Base-by-base conservation (phyloP, 2,329 filamentous ascomycete species). In the Apiospora aurea region DNA sequence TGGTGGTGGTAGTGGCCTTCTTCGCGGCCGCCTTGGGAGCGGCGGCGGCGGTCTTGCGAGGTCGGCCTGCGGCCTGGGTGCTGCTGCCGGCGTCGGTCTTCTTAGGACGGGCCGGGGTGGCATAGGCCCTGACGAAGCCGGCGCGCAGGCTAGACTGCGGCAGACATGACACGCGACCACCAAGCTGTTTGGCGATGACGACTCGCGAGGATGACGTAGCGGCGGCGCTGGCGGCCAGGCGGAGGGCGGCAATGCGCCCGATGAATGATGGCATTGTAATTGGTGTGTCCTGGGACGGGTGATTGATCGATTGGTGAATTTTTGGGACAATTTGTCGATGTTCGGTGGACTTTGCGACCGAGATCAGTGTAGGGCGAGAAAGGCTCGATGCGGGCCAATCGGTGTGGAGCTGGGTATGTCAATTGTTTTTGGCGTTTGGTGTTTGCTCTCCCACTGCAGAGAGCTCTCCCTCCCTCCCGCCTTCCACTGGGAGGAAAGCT, bases 191-290 rank as follows among this genome's bases (percentile, higher is more conserved):
- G 68, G 51, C 68, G 72, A 73, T 74, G 77, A 76, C 71, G 77
- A 74, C 71, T 73, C 69, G 46, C 72, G 57, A 71, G 67, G 26
- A 49, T 13, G 67, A 64, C 44, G 72, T 70, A 46, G 71, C 73
- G n/a, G 70, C 53, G 66, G 73, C 69, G 57, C 75, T 73, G 69
- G 76, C 75, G 71, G 74, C 74, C 72, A 80, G 53, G 21, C 83
- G 83, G 77, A 79, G 80, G 73, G 80, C 78, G 70, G 82, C 81
- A 70, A 79, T 80, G 74, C 83, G 81, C 74, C 81, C 81, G 74
- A 86, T 77, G 43, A 81, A 79, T 69, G 81, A 82, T 73, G 87
- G 77, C 85, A 87, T 87, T 64, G 34, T 18, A 29, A 41, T 64
- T 41, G 34, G 34, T 8, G 57, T 41, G 21, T 21, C 21, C 34